Conservation (phyloP, 225 moss, liverwort and hornwort species). For the Thuidium tamariscinum region DNA sequence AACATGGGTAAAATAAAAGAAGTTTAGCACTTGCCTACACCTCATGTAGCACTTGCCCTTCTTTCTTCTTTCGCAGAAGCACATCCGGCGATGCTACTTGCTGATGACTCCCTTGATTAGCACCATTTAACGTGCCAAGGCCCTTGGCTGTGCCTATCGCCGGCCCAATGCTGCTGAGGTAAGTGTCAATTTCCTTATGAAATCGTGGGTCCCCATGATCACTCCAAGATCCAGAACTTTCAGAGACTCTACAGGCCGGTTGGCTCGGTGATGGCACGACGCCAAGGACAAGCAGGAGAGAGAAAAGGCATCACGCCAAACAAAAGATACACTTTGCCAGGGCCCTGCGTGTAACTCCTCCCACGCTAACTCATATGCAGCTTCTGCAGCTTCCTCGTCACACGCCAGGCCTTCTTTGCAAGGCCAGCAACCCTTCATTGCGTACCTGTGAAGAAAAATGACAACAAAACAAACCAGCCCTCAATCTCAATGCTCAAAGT, state of each 20-base stretch:
- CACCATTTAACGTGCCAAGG: not conserved
- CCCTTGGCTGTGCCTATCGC: not conserved
- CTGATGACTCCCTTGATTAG: not conserved
- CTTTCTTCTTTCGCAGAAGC: conserved; percentile 8
- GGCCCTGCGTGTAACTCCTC: conserved; percentile 89
- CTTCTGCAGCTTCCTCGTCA: conserved; percentile 62
- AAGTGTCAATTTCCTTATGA: conserved; percentile 47
- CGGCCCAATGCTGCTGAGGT: conserved; percentile 18
- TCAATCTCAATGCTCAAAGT: not conserved
- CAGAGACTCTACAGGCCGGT: conserved; percentile 39
- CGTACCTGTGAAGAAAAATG: conserved; percentile 21
- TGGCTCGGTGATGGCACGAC: conserved; percentile 35
- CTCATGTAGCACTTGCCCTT: conserved; percentile 7
- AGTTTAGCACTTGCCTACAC: conserved; percentile 4
- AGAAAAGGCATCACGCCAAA: conserved; percentile 93
- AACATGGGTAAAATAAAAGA: not conserved
- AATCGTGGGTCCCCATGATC: conserved; percentile 79
- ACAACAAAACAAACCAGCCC: not conserved
- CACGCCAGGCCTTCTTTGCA: conserved; percentile 44
- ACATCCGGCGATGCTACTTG: conserved; percentile 1
- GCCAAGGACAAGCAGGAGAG: conserved; percentile 68
- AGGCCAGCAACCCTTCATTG: conserved; percentile 62
- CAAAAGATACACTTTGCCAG: conserved; percentile 62
- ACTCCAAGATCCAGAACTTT: conserved; percentile 78
- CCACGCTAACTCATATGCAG: conserved; percentile 93